phyloP scores from a whole-genome alignment of 73 alveolate genomes.

The Diophrys sp. region DNA sequence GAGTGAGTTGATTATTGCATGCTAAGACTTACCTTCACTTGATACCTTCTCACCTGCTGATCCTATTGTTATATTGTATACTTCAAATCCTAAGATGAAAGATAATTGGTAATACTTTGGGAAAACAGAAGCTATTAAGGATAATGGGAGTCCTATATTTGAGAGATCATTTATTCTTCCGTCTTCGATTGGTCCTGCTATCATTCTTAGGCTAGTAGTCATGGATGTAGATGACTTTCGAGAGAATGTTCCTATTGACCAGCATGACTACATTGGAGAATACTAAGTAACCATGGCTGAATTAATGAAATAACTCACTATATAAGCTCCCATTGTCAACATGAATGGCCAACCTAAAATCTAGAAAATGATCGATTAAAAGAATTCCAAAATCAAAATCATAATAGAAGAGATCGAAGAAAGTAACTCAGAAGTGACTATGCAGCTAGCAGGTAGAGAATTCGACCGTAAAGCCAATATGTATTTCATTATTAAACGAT shows the following conservation, averaged over 20 bases:
- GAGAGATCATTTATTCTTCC: conserved; percentile 17
- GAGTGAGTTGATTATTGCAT: conserved; percentile 61
- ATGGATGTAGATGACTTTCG: conserved; percentile 27
- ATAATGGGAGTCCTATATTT: conserved; percentile 53
- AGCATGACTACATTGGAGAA: conserved; percentile 46
- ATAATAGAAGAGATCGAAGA: conserved; percentile 50
- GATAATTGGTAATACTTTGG: conserved; percentile 17
- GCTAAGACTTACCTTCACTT: conserved; percentile 61
- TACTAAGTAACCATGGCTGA: conserved; percentile 22
- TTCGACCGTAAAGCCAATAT: conserved; percentile 20
- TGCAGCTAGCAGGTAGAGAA: conserved; percentile 26
- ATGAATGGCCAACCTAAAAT: conserved; percentile 11
- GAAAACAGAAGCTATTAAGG: conserved; percentile 38
- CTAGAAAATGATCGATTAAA: conserved; percentile 22
- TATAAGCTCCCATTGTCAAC: conserved; percentile 23
- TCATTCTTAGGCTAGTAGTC: background rate
- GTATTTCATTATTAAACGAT: conserved; percentile 17
- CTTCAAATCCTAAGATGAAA: conserved; percentile 9
- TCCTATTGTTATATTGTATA: conserved; percentile 54
- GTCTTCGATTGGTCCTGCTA: conserved; percentile 14
- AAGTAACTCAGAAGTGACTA: conserved; percentile 23
- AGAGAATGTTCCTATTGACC: conserved; percentile 17
- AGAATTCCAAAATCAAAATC: conserved; percentile 25
- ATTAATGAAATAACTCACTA: conserved; percentile 13
- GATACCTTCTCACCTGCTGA: conserved; percentile 70